Conservation (phyloP, 306 rosid species). For the Rosa multiflora region DNA sequence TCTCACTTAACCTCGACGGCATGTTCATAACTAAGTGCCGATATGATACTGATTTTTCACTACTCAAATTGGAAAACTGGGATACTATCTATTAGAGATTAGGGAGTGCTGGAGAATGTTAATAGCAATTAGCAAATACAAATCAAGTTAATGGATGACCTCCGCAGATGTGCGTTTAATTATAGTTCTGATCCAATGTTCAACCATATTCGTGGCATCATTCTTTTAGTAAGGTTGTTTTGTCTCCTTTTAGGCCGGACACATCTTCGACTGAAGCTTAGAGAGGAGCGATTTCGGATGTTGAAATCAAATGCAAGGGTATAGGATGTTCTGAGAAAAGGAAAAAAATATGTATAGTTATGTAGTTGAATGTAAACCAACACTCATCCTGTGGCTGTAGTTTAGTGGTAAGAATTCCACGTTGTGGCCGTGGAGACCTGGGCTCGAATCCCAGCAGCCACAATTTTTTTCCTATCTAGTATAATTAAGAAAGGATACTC, state of each 20-base stretch:
- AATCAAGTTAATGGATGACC: neutral
- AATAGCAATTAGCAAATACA: neutral
- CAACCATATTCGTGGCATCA: neutral
- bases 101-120: neutral
- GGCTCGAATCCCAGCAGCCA: conserved; percentile 13
- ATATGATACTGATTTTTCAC: neutral
- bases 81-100: neutral
- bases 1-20: neutral
- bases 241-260: neutral
- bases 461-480: neutral
- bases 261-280: neutral
- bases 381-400: neutral
- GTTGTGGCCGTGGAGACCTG: conserved; percentile 13
- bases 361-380: fast-evolving
- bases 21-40: neutral
- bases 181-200: neutral
- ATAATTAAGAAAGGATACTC: too few relatives aligned
- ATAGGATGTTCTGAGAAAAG: neutral
- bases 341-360: too few relatives aligned
- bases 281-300: too few relatives aligned
- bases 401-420: conserved; percentile 14
- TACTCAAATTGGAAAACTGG: neutral
- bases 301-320: neutral
- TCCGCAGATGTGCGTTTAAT: neutral
- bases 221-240: neutral